Evolutionary conservation across 1,284 basidiomycete genomes (phyloP).

Genomic region (Ustilago curta): DNA sequence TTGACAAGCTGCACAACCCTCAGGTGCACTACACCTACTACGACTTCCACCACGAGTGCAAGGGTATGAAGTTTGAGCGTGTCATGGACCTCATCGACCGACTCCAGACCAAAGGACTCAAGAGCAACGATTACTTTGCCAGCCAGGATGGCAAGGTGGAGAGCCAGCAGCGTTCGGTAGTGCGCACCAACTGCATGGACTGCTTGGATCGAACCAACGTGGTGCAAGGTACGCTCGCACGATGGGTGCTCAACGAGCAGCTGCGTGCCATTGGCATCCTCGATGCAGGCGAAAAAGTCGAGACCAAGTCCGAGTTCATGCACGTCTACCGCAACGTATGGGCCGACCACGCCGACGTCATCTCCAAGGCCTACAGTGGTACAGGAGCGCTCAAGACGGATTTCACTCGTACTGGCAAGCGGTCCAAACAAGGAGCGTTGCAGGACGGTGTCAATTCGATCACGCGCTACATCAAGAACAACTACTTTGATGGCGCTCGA

Average conservation of each 20-base stretch:
- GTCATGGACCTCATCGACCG: conserved; percentile 85
- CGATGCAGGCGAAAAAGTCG: conserved; percentile 53
- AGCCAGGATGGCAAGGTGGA: conserved; percentile 42
- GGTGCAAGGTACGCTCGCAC: conserved; percentile 75
- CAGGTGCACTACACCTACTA: conserved; percentile 92
- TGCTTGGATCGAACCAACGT: conserved; percentile 93
- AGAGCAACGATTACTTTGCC: conserved; percentile 69
- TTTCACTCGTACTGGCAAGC: conserved; percentile 89
- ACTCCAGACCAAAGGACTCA: conserved; percentile 78
- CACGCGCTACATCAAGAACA: conserved; percentile 93
- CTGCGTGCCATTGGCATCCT: conserved; percentile 73
- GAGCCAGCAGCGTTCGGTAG: conserved; percentile 70
- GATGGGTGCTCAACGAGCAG: conserved; percentile 75
- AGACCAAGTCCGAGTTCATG: conserved; percentile 70
- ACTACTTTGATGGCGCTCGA: conserved; percentile 93
- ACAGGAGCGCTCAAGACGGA: conserved; percentile 97
- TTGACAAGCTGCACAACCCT: conserved; percentile 75
- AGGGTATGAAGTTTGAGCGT: conserved; percentile 92
- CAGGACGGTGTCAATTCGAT: conserved; percentile 90
- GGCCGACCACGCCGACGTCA: conserved; percentile 95
- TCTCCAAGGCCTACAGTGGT: conserved; percentile 91
- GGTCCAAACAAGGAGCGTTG: conserved; percentile 80
- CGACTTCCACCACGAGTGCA: conserved; percentile 97
- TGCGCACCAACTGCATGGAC: conserved; percentile 79
- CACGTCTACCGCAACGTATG: conserved; percentile 93